Evolutionary conservation across 116 monocot species (phyloP).

Genomic region (Phalaenopsis hybrid): DNA sequence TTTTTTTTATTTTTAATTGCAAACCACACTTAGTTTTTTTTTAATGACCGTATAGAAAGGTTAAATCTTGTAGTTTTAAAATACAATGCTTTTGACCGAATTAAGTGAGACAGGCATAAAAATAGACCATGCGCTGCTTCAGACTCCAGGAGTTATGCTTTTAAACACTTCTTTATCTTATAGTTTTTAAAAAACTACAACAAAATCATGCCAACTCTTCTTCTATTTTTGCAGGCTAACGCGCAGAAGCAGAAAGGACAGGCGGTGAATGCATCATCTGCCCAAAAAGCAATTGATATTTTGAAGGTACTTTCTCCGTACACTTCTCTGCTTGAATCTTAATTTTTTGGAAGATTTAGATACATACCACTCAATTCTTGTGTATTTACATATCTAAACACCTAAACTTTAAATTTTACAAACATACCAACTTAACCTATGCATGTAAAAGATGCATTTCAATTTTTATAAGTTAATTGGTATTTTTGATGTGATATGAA

Average conservation of each 20-base stretch:
- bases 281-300: constrained; percentile 77
- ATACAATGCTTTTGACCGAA: not conserved
- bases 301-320: constrained; percentile 53
- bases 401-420: no score
- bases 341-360: no score
- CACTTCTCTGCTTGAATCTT: not conserved
- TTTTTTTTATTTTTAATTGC: not conserved
- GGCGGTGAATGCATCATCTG: constrained; percentile 42
- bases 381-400: no score
- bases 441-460: no score
- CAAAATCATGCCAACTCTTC: not conserved
- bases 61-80: not conserved
- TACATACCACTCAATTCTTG: no score
- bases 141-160: not conserved
- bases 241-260: constrained; percentile 88
- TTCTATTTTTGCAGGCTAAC: constrained; percentile 34
- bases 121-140: not conserved
- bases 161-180: not conserved
- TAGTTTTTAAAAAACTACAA: not conserved
- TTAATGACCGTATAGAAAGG: not conserved
- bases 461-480: no score
- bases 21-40: not conserved
- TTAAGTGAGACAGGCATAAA: not conserved
- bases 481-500: no score
- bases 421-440: no score